phyloP scores from a whole-genome alignment of 345 rosid genomes.

The Dovyalis caffra region DNA sequence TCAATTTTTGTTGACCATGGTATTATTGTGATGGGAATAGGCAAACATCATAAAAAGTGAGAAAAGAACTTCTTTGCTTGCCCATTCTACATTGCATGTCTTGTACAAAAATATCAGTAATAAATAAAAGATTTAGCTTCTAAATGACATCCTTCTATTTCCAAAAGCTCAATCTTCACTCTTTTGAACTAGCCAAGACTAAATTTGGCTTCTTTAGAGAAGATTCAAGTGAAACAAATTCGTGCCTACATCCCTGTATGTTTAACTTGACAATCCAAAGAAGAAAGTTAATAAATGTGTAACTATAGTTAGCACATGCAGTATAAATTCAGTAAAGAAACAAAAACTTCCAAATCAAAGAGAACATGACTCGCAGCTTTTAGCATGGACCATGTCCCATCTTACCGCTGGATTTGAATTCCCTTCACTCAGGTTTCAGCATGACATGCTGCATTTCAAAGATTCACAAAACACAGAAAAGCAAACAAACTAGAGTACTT shows the following conservation, averaged over 20 bases:
- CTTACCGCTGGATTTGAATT: not conserved
- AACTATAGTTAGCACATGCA: not conserved
- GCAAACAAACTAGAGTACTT: constrained; percentile 29
- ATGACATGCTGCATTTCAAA: not conserved
- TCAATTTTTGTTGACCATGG: not conserved
- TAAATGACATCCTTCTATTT: not conserved
- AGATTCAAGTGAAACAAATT: not conserved
- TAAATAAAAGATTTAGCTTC: not conserved
- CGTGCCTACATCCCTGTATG: not conserved
- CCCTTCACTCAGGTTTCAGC: not conserved
- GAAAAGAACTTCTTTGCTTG: not conserved
- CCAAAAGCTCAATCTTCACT: not conserved
- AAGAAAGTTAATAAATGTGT: not conserved
- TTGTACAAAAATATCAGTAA: not conserved
- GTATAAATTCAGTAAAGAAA: not conserved
- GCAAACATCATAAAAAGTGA: not conserved
- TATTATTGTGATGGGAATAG: not conserved
- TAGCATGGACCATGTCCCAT: not conserved
- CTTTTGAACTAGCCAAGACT: not conserved
- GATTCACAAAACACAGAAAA: constrained; percentile 1
- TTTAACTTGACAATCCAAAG: not conserved
- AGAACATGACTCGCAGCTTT: not conserved
- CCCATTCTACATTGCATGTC: not conserved
- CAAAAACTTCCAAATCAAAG: not conserved
- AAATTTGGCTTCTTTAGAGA: not conserved